Evolutionary conservation across 1,284 basidiomycete genomes (phyloP).

Genomic region (Bondarzewia mesenterica): DNA sequence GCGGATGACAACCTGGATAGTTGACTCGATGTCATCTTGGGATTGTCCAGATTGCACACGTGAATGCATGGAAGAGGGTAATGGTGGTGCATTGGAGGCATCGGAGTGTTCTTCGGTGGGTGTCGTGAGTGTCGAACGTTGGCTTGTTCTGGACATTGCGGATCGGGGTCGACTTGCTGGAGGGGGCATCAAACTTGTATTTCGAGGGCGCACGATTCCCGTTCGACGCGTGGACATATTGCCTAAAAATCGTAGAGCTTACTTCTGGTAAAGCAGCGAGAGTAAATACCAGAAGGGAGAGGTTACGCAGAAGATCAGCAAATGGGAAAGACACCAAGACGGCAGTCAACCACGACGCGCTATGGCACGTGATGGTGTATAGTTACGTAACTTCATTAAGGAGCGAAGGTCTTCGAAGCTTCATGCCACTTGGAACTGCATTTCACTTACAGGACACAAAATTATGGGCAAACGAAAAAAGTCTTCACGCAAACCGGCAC

Average conservation of each 20-base stretch:
- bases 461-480: constrained; percentile 87
- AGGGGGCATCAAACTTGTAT: background rate
- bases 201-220: background rate
- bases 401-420: background rate
- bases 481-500: constrained; percentile 62
- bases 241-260: too few species aligned
- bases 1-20: constrained; percentile 89
- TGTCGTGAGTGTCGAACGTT: constrained; percentile 21
- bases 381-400: too few species aligned
- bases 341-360: too few species aligned
- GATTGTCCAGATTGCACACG: constrained; percentile 11
- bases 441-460: background rate
- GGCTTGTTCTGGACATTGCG: constrained; percentile 23
- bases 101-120: constrained; percentile 16
- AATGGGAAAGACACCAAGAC: too few species aligned
- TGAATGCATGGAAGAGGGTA: constrained; percentile 10
- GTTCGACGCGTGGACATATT: background rate
- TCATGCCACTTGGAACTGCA: background rate
- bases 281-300: too few species aligned
- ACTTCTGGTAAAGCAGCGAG: too few species aligned
- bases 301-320: too few species aligned
- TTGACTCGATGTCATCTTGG: constrained; percentile 47
- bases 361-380: too few species aligned
- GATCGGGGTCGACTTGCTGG: constrained; percentile 17
- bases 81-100: constrained; percentile 9